These are phyloP conservation scores for Metschnikowia gruessii DNA, from an alignment of 805 yeast genomes.

Conservation along the genomic window DNA sequence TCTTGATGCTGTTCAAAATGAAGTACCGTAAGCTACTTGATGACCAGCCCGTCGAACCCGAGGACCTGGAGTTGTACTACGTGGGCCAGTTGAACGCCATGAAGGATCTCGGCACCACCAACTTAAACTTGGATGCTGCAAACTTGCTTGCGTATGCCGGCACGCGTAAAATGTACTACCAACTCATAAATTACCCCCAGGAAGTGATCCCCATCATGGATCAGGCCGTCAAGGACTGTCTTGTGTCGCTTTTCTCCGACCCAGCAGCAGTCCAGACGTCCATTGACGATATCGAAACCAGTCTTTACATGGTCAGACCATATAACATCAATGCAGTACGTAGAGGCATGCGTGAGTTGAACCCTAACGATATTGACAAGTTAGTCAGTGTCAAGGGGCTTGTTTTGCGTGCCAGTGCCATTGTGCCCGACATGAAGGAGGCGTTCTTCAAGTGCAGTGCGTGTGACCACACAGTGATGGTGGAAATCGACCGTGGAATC, in stretches of 20 bases:
- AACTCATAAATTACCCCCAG: constrained; percentile 88
- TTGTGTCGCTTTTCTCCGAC: constrained; percentile 55
- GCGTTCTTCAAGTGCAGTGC: constrained; percentile 95
- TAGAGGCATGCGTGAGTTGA: constrained; percentile 86
- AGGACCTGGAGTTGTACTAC: constrained; percentile 73
- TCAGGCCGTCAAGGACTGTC: constrained; percentile 86
- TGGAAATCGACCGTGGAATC: constrained; percentile 91
- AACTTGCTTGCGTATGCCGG: constrained; percentile 74
- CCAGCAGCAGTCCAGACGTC: constrained; percentile 28
- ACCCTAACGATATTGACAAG: constrained; percentile 93
- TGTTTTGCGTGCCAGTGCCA: constrained; percentile 81
- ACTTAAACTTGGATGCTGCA: constrained; percentile 78
- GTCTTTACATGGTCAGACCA: constrained; percentile 84
- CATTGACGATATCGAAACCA: constrained; percentile 73
- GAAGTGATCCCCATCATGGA: constrained; percentile 98
- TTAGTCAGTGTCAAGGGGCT: constrained; percentile 88
- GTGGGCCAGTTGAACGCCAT: constrained; percentile 69
- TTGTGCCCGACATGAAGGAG: constrained; percentile 96
- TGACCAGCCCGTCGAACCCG: constrained; percentile 38
- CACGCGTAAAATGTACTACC: constrained; percentile 77
- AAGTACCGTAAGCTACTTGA: constrained; percentile 62
- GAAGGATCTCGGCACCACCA: constrained; percentile 75
- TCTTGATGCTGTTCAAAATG: constrained; percentile 77
- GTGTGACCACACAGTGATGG: constrained; percentile 88
- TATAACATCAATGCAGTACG: constrained; percentile 66